Conservation (phyloP, 805 yeast genomes). For the Vanderwaltozyma tropicalis region DNA sequence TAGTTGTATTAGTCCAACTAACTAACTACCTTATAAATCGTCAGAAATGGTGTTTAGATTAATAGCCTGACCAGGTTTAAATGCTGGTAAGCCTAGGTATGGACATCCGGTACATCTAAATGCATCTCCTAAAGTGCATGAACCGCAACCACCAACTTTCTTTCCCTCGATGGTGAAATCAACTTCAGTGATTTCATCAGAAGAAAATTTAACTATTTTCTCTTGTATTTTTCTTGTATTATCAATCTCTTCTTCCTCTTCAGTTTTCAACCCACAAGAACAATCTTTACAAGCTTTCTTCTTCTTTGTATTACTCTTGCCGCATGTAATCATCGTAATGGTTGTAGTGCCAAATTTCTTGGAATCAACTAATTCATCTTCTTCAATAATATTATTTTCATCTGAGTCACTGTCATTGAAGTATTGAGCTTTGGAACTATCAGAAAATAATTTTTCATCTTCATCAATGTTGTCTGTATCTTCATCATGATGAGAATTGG, state of each 20-base stretch:
- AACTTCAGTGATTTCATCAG: constrained; percentile 72
- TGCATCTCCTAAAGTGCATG: constrained; percentile 95
- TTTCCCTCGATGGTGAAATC: constrained; percentile 94
- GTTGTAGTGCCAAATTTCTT: constrained; percentile 17
- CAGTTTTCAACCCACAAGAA: constrained; percentile 89
- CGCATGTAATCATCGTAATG: constrained; percentile 23
- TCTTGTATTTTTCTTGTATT: constrained; percentile 23
- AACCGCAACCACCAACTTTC: constrained; percentile 87
- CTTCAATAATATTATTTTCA: constrained; percentile 43
- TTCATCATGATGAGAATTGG: too few species aligned
- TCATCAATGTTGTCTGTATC: constrained; percentile 21
- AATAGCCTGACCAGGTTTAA: constrained; percentile 91
- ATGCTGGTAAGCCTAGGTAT: constrained; percentile 90
- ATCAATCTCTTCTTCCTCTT: constrained; percentile 53
- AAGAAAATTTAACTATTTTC: constrained; percentile 34
- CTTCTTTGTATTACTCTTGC: constrained; percentile 21
- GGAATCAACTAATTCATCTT: constrained; percentile 38
- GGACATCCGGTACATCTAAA: constrained; percentile 98
- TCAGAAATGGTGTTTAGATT: constrained; percentile 66
- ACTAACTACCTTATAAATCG: constrained; percentile 39
- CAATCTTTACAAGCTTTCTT: constrained; percentile 96
- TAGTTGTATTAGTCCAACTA: not conserved
- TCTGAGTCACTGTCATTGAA: constrained; percentile 33
- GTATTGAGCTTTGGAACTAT: constrained; percentile 38
- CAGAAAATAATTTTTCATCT: constrained; percentile 33